Evolutionary conservation across 2,329 filamentous ascomycete species (phyloP), one percentile per base, ranked within the genome.

Genomic region (Raffaelea arxii): DNA sequence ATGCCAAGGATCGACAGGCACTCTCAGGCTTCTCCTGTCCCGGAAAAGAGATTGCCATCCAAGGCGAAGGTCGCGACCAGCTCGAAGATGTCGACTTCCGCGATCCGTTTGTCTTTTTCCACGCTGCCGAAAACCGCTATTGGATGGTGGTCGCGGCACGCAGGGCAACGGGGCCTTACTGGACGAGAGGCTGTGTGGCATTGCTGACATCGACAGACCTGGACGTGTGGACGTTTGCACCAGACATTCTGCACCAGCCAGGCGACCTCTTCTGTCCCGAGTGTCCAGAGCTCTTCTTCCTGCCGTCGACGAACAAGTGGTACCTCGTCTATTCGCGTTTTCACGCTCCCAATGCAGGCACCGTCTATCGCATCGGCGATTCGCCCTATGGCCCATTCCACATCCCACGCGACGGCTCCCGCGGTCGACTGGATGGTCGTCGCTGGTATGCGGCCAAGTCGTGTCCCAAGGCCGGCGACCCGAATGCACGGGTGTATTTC

Each of bases 141-240:
- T 65, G 61, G 62, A 65, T 65, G 62, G 55, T 65, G n/a, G 59
- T 64, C 12, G 61, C 58, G 23, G 59, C 62, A 4, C 56, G 62
- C n/a, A 56, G 63, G 3, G 51, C 53, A 4, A 49, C 43, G 5
- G 62, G 62, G 1, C 61, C 62, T 0, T 55, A 57, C 47, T 65
- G 60, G 61, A 59, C 53, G n/a, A 55, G 62, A 11, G 62, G 62
- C 16, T 64, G 62, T 50, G 52, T 65, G n/a, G 62, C 60, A 7
- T 53, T 65, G 4, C 51, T 65, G n/a, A 65, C 59, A 2, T 65
- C 62, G 2, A 39, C 51, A 1, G 55, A 64, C 47, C 54, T 65
- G 10, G 54, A 60, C 2, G 45, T 39, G 16, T 65, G 62, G 62
- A 55, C 53, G 0, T 52, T 60, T 16, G 55, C 57, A 22, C 53